Conservation (phyloP, 179 eudicot genomes). For the Gypsophila paniculata region DNA sequence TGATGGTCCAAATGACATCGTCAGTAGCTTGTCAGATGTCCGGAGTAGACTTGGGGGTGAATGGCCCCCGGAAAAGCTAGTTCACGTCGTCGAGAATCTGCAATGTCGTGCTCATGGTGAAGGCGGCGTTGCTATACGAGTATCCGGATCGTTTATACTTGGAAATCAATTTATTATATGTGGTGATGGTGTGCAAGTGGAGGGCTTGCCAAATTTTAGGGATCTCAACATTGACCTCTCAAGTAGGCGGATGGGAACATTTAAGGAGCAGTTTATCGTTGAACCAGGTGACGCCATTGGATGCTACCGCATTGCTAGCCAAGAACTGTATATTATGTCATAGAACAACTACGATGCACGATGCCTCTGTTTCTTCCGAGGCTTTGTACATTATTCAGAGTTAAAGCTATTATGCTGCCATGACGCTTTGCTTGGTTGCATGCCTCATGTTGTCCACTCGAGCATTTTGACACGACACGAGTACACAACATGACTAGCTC, state of each 20-base stretch:
- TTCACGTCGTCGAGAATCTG: slow-evolving; percentile 85
- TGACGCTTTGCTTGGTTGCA: no score
- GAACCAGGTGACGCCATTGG: slow-evolving; percentile 70
- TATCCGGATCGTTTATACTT: slow-evolving; percentile 70
- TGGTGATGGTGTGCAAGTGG: slow-evolving; percentile 89
- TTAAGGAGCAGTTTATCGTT: slow-evolving; percentile 77
- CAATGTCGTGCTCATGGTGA: slow-evolving; percentile 77
- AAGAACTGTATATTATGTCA: slow-evolving; percentile 78
- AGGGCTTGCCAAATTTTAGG: slow-evolving; percentile 78
- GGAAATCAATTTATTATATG: slow-evolving; percentile 87
- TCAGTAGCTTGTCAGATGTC: slow-evolving; percentile 47
- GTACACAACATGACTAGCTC: no score
- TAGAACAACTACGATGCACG: slow-evolving; percentile 12
- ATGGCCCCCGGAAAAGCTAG: slow-evolving; percentile 86
- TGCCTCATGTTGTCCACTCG: no score
- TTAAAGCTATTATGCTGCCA: no score
- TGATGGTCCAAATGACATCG: slow-evolving; percentile 52
- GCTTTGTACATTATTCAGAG: no score
- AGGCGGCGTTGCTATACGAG: slow-evolving; percentile 84
- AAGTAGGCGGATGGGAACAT: slow-evolving; percentile 66
- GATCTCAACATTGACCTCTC: slow-evolving; percentile 68
- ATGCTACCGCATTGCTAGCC: slow-evolving; percentile 53
- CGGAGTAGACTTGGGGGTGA: slow-evolving; percentile 74
- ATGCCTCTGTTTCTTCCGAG: background rate
- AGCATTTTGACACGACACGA: background rate